Conservation (phyloP, 495 filamentous ascomycete genomes). For the Xylaria grammica region DNA sequence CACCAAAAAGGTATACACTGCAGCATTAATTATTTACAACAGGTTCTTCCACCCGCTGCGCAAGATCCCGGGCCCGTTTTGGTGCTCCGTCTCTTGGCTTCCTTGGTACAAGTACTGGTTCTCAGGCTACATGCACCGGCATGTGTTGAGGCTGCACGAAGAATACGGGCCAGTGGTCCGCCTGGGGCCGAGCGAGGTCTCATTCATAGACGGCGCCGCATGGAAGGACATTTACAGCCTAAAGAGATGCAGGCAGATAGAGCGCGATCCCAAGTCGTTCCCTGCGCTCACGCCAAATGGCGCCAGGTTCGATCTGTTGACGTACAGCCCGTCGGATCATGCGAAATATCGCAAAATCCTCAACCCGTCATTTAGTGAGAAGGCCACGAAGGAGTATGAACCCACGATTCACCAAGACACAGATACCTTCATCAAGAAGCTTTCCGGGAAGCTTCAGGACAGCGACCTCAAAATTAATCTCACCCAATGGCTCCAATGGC, state of each 20-base stretch:
- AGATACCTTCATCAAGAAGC: conserved; percentile 4
- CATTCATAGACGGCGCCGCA: conserved; percentile 43
- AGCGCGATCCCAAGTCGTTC: conserved; percentile 1
- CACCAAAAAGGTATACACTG: not conserved
- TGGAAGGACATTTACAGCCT: conserved; percentile 57
- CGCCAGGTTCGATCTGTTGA: conserved; percentile 6
- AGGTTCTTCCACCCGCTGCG: conserved; percentile 33
- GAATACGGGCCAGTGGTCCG: conserved; percentile 49
- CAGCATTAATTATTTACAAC: conserved; percentile 40
- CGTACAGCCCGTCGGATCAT: not conserved
- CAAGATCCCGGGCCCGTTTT: conserved; percentile 14
- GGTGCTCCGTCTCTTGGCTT: conserved; percentile 4
- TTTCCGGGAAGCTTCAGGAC: not conserved
- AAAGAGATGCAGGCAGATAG: conserved; percentile 1
- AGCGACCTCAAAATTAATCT: not conserved
- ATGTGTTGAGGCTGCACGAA: conserved; percentile 37
- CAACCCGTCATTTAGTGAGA: not conserved
- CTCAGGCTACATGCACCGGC: conserved; percentile 10
- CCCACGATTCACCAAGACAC: not conserved
- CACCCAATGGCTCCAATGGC: conserved; percentile 1
- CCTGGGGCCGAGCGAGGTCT: conserved; percentile 44
- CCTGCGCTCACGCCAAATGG: conserved; percentile 7
- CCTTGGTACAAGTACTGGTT: conserved; percentile 12
- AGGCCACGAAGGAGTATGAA: conserved; percentile 1
- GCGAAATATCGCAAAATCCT: conserved; percentile 1